Percentiles rank a stretch among this genome's conserved stretches.
phyloP scores from a whole-genome alignment of 164 flowering plant genomes.

The Buxus sempervirens region DNA sequence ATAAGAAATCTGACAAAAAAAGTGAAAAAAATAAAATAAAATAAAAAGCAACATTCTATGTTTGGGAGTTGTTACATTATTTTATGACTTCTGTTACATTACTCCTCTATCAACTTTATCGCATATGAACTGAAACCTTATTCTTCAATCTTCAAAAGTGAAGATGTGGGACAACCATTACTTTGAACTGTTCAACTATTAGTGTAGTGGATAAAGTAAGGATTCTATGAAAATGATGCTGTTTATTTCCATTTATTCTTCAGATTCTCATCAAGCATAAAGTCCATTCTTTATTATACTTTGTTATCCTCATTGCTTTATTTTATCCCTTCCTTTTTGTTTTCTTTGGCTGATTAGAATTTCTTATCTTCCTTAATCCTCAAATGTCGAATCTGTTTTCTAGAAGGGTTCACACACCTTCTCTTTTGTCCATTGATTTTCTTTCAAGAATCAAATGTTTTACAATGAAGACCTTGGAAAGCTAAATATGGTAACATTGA shows the following conservation, averaged over 20 bases:
- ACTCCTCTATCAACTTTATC: neutral
- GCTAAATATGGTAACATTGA: no score
- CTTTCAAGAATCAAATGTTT: conserved; percentile 37
- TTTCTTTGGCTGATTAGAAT: conserved; percentile 9
- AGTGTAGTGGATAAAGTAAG: conserved; percentile 5
- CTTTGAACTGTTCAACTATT: neutral
- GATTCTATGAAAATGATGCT: neutral
- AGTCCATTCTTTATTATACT: neutral
- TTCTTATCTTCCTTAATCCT: conserved; percentile 9
- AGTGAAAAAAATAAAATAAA: no score
- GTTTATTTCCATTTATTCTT: neutral
- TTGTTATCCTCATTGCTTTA: conserved; percentile 1
- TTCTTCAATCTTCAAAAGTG: neutral
- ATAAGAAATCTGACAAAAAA: no score
- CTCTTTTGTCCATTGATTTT: conserved; percentile 3
- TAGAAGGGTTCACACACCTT: conserved; percentile 9
- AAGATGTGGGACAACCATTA: neutral
- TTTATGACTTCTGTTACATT: neutral
- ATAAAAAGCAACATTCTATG: no score
- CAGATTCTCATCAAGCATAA: conserved; percentile 11
- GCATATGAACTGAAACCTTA: neutral
- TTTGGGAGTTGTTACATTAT: no score
- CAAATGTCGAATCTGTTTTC: conserved; percentile 13
- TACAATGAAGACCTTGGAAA: no score
- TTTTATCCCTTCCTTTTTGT: neutral